Percentiles rank a stretch among this genome's conserved stretches.
Conservation (phyloP, 2,329 filamentous ascomycete genomes). For the Aspergillus bombycis region DNA sequence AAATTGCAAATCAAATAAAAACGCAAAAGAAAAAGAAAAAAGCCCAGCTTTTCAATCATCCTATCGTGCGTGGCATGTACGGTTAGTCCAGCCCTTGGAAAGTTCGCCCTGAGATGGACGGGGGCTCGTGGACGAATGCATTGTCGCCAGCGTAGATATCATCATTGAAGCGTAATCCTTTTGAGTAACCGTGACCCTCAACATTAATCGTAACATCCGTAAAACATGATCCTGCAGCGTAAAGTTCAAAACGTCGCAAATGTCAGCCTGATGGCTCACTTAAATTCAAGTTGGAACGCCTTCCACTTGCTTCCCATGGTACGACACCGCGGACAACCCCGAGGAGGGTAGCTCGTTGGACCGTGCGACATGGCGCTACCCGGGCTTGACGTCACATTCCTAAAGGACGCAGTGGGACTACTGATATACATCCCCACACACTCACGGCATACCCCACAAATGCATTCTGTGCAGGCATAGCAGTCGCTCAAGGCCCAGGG, state of each 20-base stretch:
- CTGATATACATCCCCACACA: constrained; percentile 65
- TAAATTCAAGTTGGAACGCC: constrained; percentile 52
- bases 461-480: constrained; percentile 4
- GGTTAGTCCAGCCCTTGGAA: not conserved
- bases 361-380: constrained; percentile 33
- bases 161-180: constrained; percentile 28
- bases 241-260: not conserved
- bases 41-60: constrained; percentile 32
- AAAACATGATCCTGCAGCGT: constrained; percentile 22
- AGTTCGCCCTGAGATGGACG: not conserved
- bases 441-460: constrained; percentile 71
- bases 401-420: constrained; percentile 44
- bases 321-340: constrained; percentile 51
- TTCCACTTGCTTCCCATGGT: constrained; percentile 52
- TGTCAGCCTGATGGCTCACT: constrained; percentile 32
- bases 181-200: constrained; percentile 23
- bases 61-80: constrained; percentile 1
- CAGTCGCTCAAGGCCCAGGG: constrained; percentile 72
- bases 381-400: constrained; percentile 39
- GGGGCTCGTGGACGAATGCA: constrained; percentile 2
- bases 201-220: constrained; percentile 36
- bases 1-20: constrained; percentile 13
- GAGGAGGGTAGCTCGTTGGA: constrained; percentile 43
- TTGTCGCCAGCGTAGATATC: constrained; percentile 15
- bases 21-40: constrained; percentile 19